phyloP scores from a whole-genome alignment of 306 rosid species.

The Citrullus amarus region DNA sequence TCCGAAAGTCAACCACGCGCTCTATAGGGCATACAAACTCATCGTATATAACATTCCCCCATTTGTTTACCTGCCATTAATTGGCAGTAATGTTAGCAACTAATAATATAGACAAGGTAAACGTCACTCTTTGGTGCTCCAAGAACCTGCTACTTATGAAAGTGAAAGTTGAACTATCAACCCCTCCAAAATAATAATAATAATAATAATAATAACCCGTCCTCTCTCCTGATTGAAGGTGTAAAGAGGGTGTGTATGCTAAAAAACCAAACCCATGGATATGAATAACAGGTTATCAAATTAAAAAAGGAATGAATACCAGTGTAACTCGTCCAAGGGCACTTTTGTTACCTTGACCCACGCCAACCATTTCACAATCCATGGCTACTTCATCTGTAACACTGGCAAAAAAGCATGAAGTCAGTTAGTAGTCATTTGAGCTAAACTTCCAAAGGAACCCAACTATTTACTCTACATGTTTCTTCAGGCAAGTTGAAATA shows the following conservation, averaged over 20 bases:
- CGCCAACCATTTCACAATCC: conserved; percentile 99
- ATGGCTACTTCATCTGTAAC: conserved; percentile 76
- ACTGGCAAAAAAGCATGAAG: conserved; percentile 51
- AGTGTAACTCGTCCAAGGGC: conserved; percentile 85
- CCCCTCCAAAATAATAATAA: not conserved
- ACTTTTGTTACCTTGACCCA: conserved; percentile 79
- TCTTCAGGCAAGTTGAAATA: not conserved
- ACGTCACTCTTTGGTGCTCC: not conserved
- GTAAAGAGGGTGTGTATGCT: not conserved
- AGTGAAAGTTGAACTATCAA: not conserved
- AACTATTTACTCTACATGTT: not conserved
- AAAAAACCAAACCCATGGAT: not conserved
- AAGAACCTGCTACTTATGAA: not conserved
- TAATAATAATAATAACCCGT: not conserved
- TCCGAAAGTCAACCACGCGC: conserved; percentile 75
- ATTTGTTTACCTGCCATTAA: conserved; percentile 67
- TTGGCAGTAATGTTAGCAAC: conserved; percentile 9
- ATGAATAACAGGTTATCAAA: not conserved
- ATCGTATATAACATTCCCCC: conserved; percentile 85
- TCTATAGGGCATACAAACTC: conserved; percentile 83
- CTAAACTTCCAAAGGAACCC: not conserved
- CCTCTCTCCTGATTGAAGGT: not conserved
- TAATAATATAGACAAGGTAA: not conserved
- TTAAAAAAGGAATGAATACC: conserved; percentile 35
- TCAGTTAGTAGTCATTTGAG: not conserved